Evolutionary conservation across 176 grass and related monocot species (phyloP).

Genomic region (Oryza longistaminata): DNA sequence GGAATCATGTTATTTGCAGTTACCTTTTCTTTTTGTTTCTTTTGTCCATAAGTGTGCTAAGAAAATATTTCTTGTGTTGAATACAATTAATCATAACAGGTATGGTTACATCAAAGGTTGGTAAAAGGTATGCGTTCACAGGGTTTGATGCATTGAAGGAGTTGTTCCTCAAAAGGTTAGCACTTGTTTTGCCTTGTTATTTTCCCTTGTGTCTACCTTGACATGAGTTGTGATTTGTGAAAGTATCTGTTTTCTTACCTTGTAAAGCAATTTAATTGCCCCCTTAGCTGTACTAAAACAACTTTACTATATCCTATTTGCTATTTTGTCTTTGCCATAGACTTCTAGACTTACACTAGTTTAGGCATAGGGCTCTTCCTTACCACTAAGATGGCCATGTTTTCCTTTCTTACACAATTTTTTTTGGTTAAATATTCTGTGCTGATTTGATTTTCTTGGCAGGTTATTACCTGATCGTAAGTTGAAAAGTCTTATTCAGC

Average conservation of each 20-base stretch:
- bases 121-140: conserved; percentile 94
- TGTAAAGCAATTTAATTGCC: background rate
- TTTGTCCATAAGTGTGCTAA: conserved; percentile 20
- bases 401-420: conserved; percentile 15
- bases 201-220: background rate
- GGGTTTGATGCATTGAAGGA: conserved; percentile 93
- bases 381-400: background rate
- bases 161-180: conserved; percentile 85
- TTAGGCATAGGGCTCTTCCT: background rate
- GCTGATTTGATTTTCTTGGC: conserved; percentile 42
- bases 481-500: conserved; percentile 87
- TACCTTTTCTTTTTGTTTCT: background rate
- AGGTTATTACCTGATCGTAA: conserved; percentile 96
- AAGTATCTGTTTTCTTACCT: background rate
- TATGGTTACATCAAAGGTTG: conserved; percentile 97
- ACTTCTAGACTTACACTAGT: background rate
- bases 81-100: conserved; percentile 48
- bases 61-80: conserved; percentile 22
- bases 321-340: background rate
- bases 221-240: background rate
- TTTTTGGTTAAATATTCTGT: conserved; percentile 16
- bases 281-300: background rate
- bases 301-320: background rate
- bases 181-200: conserved; percentile 16
- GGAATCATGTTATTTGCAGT: conserved; percentile 13